Evolutionary conservation across 2,329 filamentous ascomycete species (phyloP).

Genomic region (Alternaria panax): DNA sequence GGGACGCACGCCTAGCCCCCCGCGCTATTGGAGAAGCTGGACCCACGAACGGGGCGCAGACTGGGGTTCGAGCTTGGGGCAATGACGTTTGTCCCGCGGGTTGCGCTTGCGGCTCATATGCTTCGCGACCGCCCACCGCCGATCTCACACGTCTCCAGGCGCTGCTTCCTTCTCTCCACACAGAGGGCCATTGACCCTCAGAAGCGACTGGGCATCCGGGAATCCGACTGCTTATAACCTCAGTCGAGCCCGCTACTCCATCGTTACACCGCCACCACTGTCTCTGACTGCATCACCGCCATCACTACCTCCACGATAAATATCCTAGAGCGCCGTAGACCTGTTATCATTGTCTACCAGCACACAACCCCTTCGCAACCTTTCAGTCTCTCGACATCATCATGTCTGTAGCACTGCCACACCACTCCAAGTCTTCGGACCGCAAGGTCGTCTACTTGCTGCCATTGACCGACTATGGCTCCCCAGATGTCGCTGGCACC

Average conservation of each 20-base stretch:
- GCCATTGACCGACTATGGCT: slow-evolving; percentile 89
- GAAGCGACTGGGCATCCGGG: slow-evolving; percentile 21
- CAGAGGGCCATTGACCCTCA: slow-evolving; percentile 29
- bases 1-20: slow-evolving; percentile 12
- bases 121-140: slow-evolving; percentile 31
- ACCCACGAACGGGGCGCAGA: slow-evolving; percentile 15
- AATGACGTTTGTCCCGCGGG: slow-evolving; percentile 31
- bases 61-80: slow-evolving; percentile 26
- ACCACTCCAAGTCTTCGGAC: slow-evolving; percentile 19
- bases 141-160: slow-evolving; percentile 29
- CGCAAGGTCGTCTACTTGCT: slow-evolving; percentile 75
- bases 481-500: slow-evolving; percentile 84
- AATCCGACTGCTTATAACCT: slow-evolving; percentile 15
- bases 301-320: slow-evolving; percentile 7
- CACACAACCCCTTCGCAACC: slow-evolving; percentile 15
- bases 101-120: slow-evolving; percentile 28
- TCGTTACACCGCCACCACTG: slow-evolving; percentile 16
- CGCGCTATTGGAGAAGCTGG: slow-evolving; percentile 18
- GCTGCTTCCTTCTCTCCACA: slow-evolving; percentile 25
- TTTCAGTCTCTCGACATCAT: slow-evolving; percentile 11
- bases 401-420: slow-evolving; percentile 35
- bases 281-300: slow-evolving; percentile 10
- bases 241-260: slow-evolving; percentile 7
- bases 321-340: slow-evolving; percentile 17
- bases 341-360: slow-evolving; percentile 26